A percentile compares a stretch with the other conserved stretches of the same genome.
Evolutionary conservation across 495 filamentous ascomycete species (phyloP).

Genomic region (Massariosphaeria phaeospora): DNA sequence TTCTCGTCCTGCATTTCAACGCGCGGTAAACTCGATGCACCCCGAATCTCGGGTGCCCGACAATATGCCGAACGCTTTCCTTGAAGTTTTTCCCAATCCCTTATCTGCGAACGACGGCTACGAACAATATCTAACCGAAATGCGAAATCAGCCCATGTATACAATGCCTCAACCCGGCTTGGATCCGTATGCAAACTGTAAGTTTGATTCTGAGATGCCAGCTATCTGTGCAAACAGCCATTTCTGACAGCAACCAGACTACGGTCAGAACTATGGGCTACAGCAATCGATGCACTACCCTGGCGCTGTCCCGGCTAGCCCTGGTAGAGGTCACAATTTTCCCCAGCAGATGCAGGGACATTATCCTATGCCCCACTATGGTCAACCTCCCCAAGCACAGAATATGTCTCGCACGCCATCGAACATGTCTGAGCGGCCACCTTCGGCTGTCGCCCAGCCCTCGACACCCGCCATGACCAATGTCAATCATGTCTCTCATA

Average conservation of each 20-base stretch:
- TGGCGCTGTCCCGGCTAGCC: slow-evolving; percentile 34
- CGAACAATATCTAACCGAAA: slow-evolving; percentile 67
- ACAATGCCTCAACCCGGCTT: slow-evolving; percentile 36
- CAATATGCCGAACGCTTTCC: slow-evolving; percentile 36
- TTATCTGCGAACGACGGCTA: slow-evolving; percentile 64
- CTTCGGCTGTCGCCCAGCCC: slow-evolving; percentile 70
- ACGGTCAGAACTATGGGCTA: slow-evolving; percentile 45
- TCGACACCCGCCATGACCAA: slow-evolving; percentile 56
- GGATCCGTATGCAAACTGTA: slow-evolving; percentile 36
- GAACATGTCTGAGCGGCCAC: slow-evolving; percentile 72
- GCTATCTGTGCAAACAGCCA: too few species aligned
- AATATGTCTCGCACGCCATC: slow-evolving; percentile 81
- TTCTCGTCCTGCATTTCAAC: background rate
- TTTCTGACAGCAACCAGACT: too few species aligned
- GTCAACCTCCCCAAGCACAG: slow-evolving; percentile 50
- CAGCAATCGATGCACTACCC: slow-evolving; percentile 42
- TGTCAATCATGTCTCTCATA: slow-evolving; percentile 40
- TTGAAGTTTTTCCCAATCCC: slow-evolving; percentile 47
- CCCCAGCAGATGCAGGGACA: slow-evolving; percentile 25
- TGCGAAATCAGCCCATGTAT: slow-evolving; percentile 51
- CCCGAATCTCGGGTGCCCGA: slow-evolving; percentile 27
- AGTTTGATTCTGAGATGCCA: too few species aligned
- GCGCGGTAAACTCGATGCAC: background rate
- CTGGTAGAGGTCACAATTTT: slow-evolving; percentile 33
- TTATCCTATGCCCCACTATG: slow-evolving; percentile 47